Evolutionary conservation across 495 filamentous ascomycete genomes (phyloP).

Genomic region (Aspergillus leporis): DNA sequence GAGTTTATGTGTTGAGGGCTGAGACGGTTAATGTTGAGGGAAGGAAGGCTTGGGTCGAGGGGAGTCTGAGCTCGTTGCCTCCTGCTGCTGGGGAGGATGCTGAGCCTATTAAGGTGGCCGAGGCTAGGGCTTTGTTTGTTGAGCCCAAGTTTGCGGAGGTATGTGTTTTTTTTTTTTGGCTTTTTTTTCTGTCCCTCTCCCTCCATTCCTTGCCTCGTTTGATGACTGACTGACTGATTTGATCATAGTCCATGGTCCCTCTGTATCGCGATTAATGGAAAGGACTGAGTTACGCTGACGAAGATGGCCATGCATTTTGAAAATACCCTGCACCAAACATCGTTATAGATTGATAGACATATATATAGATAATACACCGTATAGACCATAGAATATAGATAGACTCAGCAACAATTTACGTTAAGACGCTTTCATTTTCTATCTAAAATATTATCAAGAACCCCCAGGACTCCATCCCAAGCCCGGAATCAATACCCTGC

Average conservation of each 20-base stretch:
- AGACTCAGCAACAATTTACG: neutral
- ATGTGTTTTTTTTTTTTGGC: constrained; percentile 34
- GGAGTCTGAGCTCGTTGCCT: constrained; percentile 32
- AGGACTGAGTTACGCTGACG: neutral
- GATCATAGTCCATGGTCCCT: constrained; percentile 40
- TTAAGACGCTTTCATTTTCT: constrained; percentile 31
- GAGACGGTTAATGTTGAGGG: constrained; percentile 44
- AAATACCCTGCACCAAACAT: constrained; percentile 8
- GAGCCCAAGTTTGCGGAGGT: constrained; percentile 81
- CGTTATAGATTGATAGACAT: constrained; percentile 3
- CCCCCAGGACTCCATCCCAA: constrained; percentile 21
- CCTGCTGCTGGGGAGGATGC: constrained; percentile 35
- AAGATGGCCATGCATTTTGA: neutral
- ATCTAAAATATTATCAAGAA: constrained; percentile 33
- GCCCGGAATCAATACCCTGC: constrained; percentile 15
- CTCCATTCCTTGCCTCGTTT: constrained; percentile 15
- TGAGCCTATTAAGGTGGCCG: constrained; percentile 62
- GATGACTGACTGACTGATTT: constrained; percentile 5
- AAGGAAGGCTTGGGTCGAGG: constrained; percentile 45
- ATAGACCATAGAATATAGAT: constrained; percentile 14
- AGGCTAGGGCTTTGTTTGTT: constrained; percentile 82
- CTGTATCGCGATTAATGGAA: constrained; percentile 32
- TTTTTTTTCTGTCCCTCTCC: neutral
- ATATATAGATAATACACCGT: constrained; percentile 11
- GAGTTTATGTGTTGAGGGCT: constrained; percentile 63